Base-by-base conservation (phyloP, 1,139 yeast species). In the Lodderomyces metapsilosis region DNA sequence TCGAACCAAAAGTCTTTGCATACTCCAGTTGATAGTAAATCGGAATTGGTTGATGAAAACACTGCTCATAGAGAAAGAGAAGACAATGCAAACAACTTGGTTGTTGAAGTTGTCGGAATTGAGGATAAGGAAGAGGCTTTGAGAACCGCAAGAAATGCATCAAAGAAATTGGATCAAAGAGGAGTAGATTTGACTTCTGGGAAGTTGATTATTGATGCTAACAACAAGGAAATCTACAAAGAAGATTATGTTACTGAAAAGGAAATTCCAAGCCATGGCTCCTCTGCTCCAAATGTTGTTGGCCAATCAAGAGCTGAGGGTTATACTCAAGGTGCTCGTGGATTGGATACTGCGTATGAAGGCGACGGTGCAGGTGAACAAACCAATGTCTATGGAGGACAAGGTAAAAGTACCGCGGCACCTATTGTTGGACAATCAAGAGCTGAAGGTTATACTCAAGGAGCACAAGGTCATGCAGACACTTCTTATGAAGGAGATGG, bases 61-160 rank as follows among this genome's bases (percentile, higher is more conserved):
- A 36, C 39, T 22, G 42, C 44, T 12, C 37, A 33, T 18, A 36
- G 22, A 13, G 36, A 31, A 21, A 39, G 47, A 23, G 22, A 39
- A 13, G 40, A 41, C 18, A 44, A 42, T 11, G 2, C 25, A 13
- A 45, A 52, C 23, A 52, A 54, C 18, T 53, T 65, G 24, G 57
- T 62, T 20, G 68, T 68, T 30, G 73, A 68, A 49, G 74, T 68
- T 11, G 58, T 68, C 47, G 74, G 74, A 23, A 62, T 64, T 34
- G 56, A 62, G 4, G 69, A 66, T 50, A 56, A 56, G 41, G 56
- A 53, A 9, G 52, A 57, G 21, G 73, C 74, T 5, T 62, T 68
- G 8, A 57, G 51, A 38, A 54, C 68, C 32, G 74, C 74, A 11
- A 62, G 64, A 37, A 56, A 58, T 34, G 68, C 72, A 1, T 58